Conservation (phyloP, 2,329 filamentous ascomycete genomes). For the Coleophoma crateriformis region DNA sequence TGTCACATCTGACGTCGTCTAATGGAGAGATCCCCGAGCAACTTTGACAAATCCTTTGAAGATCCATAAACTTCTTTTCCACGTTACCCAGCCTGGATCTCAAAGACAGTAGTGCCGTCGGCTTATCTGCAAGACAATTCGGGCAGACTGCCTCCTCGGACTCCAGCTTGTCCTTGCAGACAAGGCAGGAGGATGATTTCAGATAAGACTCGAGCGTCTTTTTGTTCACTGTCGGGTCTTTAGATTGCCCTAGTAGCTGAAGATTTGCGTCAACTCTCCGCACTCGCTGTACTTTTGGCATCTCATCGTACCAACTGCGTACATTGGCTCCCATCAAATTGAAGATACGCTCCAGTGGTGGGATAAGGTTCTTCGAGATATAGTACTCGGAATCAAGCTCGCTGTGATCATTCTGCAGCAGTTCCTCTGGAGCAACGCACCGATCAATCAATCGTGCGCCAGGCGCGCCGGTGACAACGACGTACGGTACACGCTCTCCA, state of each 20-base stretch:
- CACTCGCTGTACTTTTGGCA: slow-evolving; percentile 84
- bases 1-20: slow-evolving; percentile 83
- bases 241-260: slow-evolving; percentile 22
- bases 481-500: slow-evolving; percentile 90
- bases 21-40: slow-evolving; percentile 69
- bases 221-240: slow-evolving; percentile 33
- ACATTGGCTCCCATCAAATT: slow-evolving; percentile 93
- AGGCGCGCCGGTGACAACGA: slow-evolving; percentile 84
- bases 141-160: slow-evolving; percentile 48
- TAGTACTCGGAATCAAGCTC: slow-evolving; percentile 94
- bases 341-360: slow-evolving; percentile 92
- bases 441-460: slow-evolving; percentile 82
- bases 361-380: slow-evolving; percentile 91
- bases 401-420: slow-evolving; percentile 70
- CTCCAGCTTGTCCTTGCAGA: slow-evolving; percentile 53
- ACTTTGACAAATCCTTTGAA: slow-evolving; percentile 70
- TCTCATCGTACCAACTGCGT: slow-evolving; percentile 87
- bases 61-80: slow-evolving; percentile 57
- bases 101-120: slow-evolving; percentile 59
- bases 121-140: slow-evolving; percentile 46
- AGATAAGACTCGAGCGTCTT: slow-evolving; percentile 94
- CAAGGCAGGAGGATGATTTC: slow-evolving; percentile 70
- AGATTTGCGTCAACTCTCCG: slow-evolving; percentile 37
- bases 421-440: slow-evolving; percentile 79
- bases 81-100: slow-evolving; percentile 54